Conservation (phyloP, 805 yeast genomes). For the Jamesozyma piceae region DNA sequence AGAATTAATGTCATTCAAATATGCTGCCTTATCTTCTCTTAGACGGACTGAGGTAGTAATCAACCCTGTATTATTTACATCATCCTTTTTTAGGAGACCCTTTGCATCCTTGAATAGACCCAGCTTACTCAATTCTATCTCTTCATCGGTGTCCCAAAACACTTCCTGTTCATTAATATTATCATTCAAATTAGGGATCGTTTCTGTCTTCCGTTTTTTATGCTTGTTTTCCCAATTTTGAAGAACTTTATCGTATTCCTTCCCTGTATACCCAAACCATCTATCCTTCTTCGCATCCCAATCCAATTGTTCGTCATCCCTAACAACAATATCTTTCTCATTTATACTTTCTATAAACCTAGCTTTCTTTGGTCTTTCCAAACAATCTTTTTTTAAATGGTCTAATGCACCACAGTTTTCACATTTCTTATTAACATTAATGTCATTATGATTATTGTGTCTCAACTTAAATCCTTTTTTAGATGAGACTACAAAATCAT, state of each 20-base stretch:
- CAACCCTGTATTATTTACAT: conserved; percentile 8
- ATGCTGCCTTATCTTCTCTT: conserved; percentile 68
- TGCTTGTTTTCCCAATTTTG: conserved; percentile 36
- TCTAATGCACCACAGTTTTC: conserved; percentile 49
- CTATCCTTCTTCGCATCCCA: conserved; percentile 71
- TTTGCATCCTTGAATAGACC: conserved; percentile 26
- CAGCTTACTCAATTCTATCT: conserved; percentile 34
- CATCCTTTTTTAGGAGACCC: conserved; percentile 17
- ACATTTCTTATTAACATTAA: too few species aligned
- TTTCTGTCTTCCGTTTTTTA: conserved; percentile 9
- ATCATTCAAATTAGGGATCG: conserved; percentile 1
- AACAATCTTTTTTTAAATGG: conserved; percentile 45
- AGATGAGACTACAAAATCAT: conserved; percentile 36
- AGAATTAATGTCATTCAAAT: conserved; percentile 43
- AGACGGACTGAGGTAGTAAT: conserved; percentile 40
- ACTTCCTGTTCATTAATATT: conserved; percentile 9
- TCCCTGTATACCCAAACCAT: conserved; percentile 70
- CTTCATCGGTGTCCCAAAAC: conserved; percentile 36
- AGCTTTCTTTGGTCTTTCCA: conserved; percentile 44
- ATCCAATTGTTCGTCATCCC: conserved; percentile 19
- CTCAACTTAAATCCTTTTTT: too few species aligned
- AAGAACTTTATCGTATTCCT: conserved; percentile 48
- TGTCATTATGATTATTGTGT: not conserved
- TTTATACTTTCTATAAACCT: conserved; percentile 19
- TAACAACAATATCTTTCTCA: conserved; percentile 18